These are phyloP conservation scores for Penicillium desertorum DNA, from an alignment of 495 filamentous ascomycete species.

Conservation along the genomic window DNA sequence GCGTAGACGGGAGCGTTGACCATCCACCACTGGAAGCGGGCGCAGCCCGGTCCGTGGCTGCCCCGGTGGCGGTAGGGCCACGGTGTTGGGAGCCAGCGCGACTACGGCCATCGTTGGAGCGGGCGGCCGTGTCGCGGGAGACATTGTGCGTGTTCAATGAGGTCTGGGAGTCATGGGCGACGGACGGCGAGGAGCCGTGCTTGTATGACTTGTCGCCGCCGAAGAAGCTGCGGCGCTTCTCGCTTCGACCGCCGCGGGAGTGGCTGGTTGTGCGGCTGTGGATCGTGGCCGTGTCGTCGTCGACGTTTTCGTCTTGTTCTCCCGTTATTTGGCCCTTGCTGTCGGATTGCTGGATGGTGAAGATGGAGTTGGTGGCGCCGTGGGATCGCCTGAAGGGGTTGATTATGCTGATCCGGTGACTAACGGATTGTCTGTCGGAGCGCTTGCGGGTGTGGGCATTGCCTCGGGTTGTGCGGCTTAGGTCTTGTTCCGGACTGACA, in stretches of 20 bases:
- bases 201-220: constrained; percentile 40
- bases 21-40: constrained; percentile 36
- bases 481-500: constrained; percentile 42
- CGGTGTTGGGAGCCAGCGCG: constrained; percentile 36
- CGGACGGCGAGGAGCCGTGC: constrained; percentile 38
- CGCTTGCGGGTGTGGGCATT: constrained; percentile 38
- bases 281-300: constrained; percentile 46
- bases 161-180: constrained; percentile 31
- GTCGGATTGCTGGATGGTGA: constrained; percentile 33
- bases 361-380: constrained; percentile 36
- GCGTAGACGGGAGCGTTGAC: constrained; percentile 42
- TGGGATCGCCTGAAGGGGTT: constrained; percentile 51
- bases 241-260: constrained; percentile 39
- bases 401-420: constrained; percentile 50
- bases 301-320: constrained; percentile 29
- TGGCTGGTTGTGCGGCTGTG: constrained; percentile 45
- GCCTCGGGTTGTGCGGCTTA: constrained; percentile 34
- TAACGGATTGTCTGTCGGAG: constrained; percentile 42
- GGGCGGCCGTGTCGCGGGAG: constrained; percentile 31
- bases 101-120: constrained; percentile 39
- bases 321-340: constrained; percentile 26
- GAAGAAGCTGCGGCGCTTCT: constrained; percentile 46
- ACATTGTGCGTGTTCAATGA: constrained; percentile 32
- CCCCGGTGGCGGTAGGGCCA: constrained; percentile 21
- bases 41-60: constrained; percentile 25